A percentile compares a stretch with the other conserved stretches of the same genome.
Evolutionary conservation across 2,329 filamentous ascomycete species (phyloP).

Genomic region (Botrytis sinoallii): DNA sequence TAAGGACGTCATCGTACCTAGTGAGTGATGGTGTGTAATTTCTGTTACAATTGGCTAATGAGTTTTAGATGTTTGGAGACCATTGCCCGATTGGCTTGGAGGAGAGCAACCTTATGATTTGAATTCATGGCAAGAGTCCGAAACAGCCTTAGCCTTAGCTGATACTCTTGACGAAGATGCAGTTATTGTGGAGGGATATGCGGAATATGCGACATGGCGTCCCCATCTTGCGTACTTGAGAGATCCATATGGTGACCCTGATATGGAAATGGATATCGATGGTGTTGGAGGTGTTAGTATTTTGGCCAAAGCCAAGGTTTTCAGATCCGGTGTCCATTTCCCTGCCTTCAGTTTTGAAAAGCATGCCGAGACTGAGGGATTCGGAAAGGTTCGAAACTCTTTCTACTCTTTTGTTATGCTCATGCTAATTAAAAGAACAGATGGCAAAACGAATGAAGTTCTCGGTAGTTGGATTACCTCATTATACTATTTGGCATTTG

Average conservation of each 20-base stretch:
- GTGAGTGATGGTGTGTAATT: constrained; percentile 54
- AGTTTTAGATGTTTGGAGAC: constrained; percentile 86
- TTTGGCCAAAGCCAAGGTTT: constrained; percentile 91
- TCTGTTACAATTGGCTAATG: neutral
- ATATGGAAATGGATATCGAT: constrained; percentile 99
- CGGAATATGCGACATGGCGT: constrained; percentile 97
- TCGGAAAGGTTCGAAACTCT: constrained; percentile 74
- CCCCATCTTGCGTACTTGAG: constrained; percentile 95
- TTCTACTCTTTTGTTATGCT: neutral
- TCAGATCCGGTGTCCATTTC: constrained; percentile 93
- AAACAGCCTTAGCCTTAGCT: constrained; percentile 88
- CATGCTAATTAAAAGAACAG: constrained; percentile 45
- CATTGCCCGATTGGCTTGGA: constrained; percentile 97
- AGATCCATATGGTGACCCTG: constrained; percentile 94
- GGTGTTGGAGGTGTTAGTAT: constrained; percentile 98
- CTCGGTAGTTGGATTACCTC: constrained; percentile 90
- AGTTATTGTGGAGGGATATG: constrained; percentile 97
- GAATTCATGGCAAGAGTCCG: constrained; percentile 99
- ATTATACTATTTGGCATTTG: constrained; percentile 99
- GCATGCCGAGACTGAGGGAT: constrained; percentile 96
- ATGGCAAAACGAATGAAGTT: constrained; percentile 97
- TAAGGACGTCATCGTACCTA: constrained; percentile 97
- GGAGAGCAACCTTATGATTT: constrained; percentile 98
- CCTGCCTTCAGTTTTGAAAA: constrained; percentile 98
- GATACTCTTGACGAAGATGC: constrained; percentile 96